These are phyloP conservation scores for Zancudomyces culisetae DNA, from an alignment of 371 early-diverging fungal genomes.

Conservation along the genomic window DNA sequence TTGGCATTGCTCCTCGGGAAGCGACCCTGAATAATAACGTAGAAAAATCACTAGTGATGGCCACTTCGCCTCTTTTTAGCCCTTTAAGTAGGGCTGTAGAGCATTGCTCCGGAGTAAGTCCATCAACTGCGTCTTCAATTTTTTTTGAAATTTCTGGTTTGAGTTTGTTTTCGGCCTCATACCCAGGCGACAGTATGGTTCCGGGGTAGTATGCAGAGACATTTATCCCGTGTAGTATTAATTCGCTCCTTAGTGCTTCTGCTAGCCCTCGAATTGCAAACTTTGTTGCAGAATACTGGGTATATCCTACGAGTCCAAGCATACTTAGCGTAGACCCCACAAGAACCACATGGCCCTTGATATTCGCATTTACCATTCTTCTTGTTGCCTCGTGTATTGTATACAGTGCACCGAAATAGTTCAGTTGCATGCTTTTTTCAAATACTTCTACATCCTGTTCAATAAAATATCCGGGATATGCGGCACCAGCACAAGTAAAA, in stretches of 20 bases:
- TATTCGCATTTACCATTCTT: conserved; percentile 38
- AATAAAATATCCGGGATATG: conserved; percentile 50
- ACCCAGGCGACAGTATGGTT: conserved; percentile 64
- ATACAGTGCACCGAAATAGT: conserved; percentile 64
- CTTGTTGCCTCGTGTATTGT: conserved; percentile 48
- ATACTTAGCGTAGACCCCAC: conserved; percentile 60
- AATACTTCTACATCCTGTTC: conserved; percentile 44
- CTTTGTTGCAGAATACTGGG: conserved; percentile 70
- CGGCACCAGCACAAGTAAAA: conserved; percentile 58
- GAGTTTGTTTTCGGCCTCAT: conserved; percentile 46
- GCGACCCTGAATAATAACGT: conserved; percentile 14
- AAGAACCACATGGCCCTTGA: conserved; percentile 53
- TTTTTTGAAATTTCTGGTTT: conserved; percentile 62
- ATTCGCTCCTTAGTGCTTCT: conserved; percentile 51
- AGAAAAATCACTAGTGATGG: conserved; percentile 17
- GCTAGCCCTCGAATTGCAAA: conserved; percentile 63
- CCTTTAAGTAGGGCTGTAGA: conserved; percentile 34
- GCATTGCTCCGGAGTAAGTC: conserved; percentile 36
- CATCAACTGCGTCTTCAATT: conserved; percentile 53
- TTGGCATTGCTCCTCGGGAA: conserved; percentile 19
- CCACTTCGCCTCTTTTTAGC: conserved; percentile 17
- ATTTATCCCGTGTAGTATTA: conserved; percentile 40
- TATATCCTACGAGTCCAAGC: conserved; percentile 59
- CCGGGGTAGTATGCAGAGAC: conserved; percentile 68
- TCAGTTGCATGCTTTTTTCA: conserved; percentile 39